A percentile compares a stretch with the other conserved stretches of the same genome.
These are phyloP conservation scores for Mycena crocata DNA, from an alignment of 768 basidiomycete species.

Conservation along the genomic window DNA sequence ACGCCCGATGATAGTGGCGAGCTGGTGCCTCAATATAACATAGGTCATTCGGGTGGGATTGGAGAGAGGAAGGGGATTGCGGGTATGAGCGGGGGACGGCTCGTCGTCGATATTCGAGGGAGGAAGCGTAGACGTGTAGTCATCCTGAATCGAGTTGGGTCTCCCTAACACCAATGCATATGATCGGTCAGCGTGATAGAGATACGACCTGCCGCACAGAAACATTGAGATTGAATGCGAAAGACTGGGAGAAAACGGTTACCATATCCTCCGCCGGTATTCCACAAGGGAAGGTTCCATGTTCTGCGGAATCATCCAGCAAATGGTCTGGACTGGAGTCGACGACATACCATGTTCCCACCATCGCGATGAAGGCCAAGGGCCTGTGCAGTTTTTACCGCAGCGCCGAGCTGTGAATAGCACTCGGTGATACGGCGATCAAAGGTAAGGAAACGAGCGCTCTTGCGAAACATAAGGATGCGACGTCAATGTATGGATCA, in stretches of 20 bases:
- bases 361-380: conserved; percentile 94
- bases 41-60: conserved; percentile 89
- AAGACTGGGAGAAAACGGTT: conserved; percentile 13
- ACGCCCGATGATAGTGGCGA: conserved; percentile 87
- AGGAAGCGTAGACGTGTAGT: conserved; percentile 84
- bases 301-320: conserved; percentile 54
- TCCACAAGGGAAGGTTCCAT: conserved; percentile 84
- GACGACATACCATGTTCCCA: conserved; percentile 72
- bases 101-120: conserved; percentile 82
- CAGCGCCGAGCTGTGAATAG: conserved; percentile 95
- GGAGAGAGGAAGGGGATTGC: conserved; percentile 68
- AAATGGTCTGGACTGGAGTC: conserved; percentile 13
- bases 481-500: conserved; percentile 54
- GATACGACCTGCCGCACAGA: conserved; percentile 79
- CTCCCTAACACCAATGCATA: conserved; percentile 93
- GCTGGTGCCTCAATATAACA: conserved; percentile 84
- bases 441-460: conserved; percentile 71
- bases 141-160: conserved; percentile 90
- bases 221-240: conserved; percentile 6
- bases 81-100: conserved; percentile 54
- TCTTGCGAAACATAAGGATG: conserved; percentile 59
- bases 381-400: conserved; percentile 92
- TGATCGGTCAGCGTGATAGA: conserved; percentile 94
- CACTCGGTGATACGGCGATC: conserved; percentile 93
- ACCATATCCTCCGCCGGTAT: conserved; percentile 93